These are phyloP conservation scores for Cordyceps javanica DNA, from an alignment of 2,329 filamentous ascomycete species.

Conservation along the genomic window DNA sequence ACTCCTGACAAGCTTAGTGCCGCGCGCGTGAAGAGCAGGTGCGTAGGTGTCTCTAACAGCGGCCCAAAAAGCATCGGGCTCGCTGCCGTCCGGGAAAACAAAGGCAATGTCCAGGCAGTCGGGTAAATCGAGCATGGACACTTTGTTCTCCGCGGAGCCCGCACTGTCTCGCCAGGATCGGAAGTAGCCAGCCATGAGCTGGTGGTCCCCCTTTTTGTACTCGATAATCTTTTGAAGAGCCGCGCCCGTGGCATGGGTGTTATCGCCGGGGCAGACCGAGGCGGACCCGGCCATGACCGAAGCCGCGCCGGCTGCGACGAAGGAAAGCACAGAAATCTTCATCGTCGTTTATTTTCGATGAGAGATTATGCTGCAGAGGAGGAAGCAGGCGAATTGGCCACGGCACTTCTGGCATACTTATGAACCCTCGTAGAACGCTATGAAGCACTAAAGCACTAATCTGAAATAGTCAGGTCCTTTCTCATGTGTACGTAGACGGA, in stretches of 20 bases:
- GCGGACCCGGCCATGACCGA: not conserved
- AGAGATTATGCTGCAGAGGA: not conserved
- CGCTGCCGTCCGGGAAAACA: conserved; percentile 7
- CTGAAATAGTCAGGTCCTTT: conserved; percentile 8
- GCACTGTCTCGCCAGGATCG: conserved; percentile 3
- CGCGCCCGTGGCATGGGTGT: conserved; percentile 1
- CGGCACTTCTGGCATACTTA: not conserved
- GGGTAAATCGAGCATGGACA: conserved; percentile 9
- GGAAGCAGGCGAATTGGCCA: not conserved
- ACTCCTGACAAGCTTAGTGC: conserved; percentile 6
- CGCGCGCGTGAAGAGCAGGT: not conserved
- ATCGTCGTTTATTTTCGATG: not conserved
- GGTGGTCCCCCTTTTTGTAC: conserved; percentile 10
- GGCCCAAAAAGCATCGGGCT: not conserved
- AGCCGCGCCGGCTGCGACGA: not conserved
- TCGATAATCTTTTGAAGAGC: conserved; percentile 7
- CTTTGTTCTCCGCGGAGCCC: not conserved
- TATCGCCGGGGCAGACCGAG: conserved; percentile 10
- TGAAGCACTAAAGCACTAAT: conserved; percentile 5
- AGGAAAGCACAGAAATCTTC: not conserved
- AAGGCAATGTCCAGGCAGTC: conserved; percentile 13
- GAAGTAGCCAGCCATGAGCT: conserved; percentile 12
- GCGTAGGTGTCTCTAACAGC: conserved; percentile 4
- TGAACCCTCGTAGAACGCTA: not conserved
- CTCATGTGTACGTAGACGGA: not conserved